Evolutionary conservation across 2,329 filamentous ascomycete genomes (phyloP), one percentile per base, ranked within the genome.

Genomic region (Orbilia ellipsospora): DNA sequence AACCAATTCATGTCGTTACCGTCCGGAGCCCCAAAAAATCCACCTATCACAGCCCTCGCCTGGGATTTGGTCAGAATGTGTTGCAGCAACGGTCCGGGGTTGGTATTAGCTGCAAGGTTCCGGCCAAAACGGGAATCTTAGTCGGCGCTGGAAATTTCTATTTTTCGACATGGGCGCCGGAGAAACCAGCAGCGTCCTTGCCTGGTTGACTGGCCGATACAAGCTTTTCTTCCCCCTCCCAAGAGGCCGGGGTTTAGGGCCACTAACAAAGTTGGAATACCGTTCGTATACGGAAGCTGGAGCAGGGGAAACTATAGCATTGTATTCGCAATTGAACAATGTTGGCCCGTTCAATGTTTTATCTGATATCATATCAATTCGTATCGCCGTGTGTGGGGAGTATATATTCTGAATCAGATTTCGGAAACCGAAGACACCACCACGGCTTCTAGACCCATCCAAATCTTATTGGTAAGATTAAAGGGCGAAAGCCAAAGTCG

Each of bases 171-270:
- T 50, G 52, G 61, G 31, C 42, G 40, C 69, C 70, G 70, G 70
- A 74, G 64, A 74, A 74, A 74, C 70, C 70, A 59, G 51, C 69
- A 63, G 70, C 63, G 57, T 67, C 60, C 23, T 52, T 45, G 55
- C 31, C 31, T 60, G 31, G 20, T 16, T 16, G 4, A 10, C 44
- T 23, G 23, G 70, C 62, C 65, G 70, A 64, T 63, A 63, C 54
- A 74, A 74, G 70, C 70, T 64, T 67, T 68, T 48, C 26, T 5
- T n/a, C 59, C 66, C 66, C 2, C 31, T 36, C 10, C 31, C 31
- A 36, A 36, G 31, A 70, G 62, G 50, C 51, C 56, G 40, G 65
- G 65, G 45, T 61, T 61, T n/a, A 16, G 45, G 13, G 16, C 13
- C 15, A 15, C 13, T 7, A 1, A 48, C 7, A 13, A 18, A 48